Evolutionary conservation across 306 rosid genomes (phyloP), one percentile per base, ranked within the genome.

Genomic region (Glycine soja): DNA sequence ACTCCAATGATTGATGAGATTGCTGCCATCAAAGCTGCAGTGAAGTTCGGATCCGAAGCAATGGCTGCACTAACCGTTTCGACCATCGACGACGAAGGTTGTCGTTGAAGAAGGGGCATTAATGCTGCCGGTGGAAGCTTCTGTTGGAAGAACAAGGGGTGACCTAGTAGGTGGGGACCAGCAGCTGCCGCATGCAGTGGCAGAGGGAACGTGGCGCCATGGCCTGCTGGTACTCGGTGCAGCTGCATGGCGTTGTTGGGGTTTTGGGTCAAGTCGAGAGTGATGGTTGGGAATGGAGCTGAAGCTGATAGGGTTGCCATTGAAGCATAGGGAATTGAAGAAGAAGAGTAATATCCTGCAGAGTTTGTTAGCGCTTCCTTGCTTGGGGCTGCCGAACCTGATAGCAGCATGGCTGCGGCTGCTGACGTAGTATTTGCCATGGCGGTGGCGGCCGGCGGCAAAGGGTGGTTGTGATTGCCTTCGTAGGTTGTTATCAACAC

Each of bases 401-500:
- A 76, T 0, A 89, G 77, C 0, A 89, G 75, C 88, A 87, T 87
- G 3, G 88, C 19, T 0, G 92, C 90, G 6, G 92, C 92, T 5
- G 90, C 92, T 34, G 92, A 81, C 0, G 89, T 89, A 1, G 92
- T 85, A 0, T 32, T 83, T 7, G 90, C 90, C 89, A 89, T 89
- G 30, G 90, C 80, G 0, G 78, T 65, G 34, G 89, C 92, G 1
- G 86, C 84, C 3, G 89, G 88, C 16, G 93, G 97, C 5, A 88
- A 87, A 12, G 87, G 84, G 66, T 92, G 97, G 72, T 74, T 92
- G 85, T 92, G 97, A 8, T 86, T 84, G 0, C 94, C 94, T 86
- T 92, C 94, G 47, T 92, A 92, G 0, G 94, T 92, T 50, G 94
- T 91, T 64, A 74, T 79, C 62, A 92, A 74, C 45, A 90, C 78